Base-by-base conservation (phyloP, 2,329 filamentous ascomycete genomes). In the Madurella fahalii region DNA sequence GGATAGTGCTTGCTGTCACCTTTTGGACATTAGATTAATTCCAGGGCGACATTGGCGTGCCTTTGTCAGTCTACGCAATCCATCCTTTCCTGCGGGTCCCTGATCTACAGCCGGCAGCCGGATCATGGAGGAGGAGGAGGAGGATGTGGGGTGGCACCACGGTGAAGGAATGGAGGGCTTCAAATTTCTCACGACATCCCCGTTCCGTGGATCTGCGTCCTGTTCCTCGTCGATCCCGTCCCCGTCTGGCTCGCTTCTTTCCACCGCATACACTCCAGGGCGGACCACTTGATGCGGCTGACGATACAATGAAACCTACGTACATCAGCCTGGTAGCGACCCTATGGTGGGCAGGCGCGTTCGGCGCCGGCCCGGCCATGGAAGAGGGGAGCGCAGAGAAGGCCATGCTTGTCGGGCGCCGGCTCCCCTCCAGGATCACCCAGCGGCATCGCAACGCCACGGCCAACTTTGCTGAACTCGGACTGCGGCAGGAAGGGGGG, bases 1-100 rank as follows among this genome's bases (percentile, higher is more conserved):
- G 58, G 60, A 63, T 61, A 62, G 58, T 62, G 52, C 20, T 40
- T 32, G 40, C 17, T 56, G 51, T 46, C 18, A 58, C 57, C 48
- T 9, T 42, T 56, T 37, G 37, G 47, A 39, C 9, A 15, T 40
- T 58, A 54, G n/a, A 58, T 59, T 61, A 57, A 56, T 50, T 51
- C 45, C 20, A 43, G 44, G 17, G 17, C 46, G 25, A 37, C 31
- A 39, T 52, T 57, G 17, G n/a, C 15, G 25, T 32, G 9, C 41
- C 44, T 37, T 41, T 3, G 15, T 31, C n/a, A 15, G 40, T 31
- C 18, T 42, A n/a, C n/a, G 18, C 46, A 47, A 42, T 20, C 39
- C 40, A 40, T 49, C 50, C 25, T 50, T 44, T 47, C 47, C 41
- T 53, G 50, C 58, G 52, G 58, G 31, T 44, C 39, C 44, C 40